phyloP scores from a whole-genome alignment of 495 filamentous ascomycete species.

The Schizothecium vesticola region DNA sequence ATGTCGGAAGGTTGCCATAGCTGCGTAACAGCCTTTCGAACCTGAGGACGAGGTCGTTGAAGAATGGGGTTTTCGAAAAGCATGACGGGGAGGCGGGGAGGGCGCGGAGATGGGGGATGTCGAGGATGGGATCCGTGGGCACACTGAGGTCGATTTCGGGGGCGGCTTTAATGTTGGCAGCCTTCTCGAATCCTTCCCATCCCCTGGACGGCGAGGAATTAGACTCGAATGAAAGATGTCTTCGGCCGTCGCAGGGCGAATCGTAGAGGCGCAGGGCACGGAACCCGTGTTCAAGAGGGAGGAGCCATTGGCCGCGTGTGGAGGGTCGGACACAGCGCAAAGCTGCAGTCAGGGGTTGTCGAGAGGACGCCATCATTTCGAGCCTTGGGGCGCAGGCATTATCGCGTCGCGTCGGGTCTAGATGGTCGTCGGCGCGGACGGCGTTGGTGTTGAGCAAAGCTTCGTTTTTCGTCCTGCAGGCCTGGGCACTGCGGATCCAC shows the following conservation, averaged over 20 bases:
- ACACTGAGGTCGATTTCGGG: constrained; percentile 12
- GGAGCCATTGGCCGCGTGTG: constrained; percentile 16
- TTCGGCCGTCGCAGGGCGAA: not conserved
- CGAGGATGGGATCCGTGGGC: not conserved
- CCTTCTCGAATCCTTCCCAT: not conserved
- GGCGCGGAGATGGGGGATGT: constrained; percentile 46
- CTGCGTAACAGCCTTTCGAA: constrained; percentile 65
- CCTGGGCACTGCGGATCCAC: not conserved
- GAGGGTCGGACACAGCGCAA: constrained; percentile 20
- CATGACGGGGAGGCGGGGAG: constrained; percentile 85
- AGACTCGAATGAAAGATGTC: constrained; percentile 22
- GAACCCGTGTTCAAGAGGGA: constrained; percentile 26
- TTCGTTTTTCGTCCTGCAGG: not conserved
- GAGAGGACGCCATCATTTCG: constrained; percentile 30
- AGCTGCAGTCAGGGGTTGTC: constrained; percentile 20
- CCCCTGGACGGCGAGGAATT: not conserved
- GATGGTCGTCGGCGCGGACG: constrained; percentile 6
- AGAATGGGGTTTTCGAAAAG: constrained; percentile 78
- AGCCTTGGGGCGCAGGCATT: constrained; percentile 20
- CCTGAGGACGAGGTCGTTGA: constrained; percentile 76
- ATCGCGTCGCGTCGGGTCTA: constrained; percentile 15
- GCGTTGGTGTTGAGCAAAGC: not conserved
- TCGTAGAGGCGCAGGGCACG: constrained; percentile 16
- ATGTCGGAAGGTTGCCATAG: constrained; percentile 64
- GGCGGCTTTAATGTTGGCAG: constrained; percentile 20